phyloP scores from a whole-genome alignment of 768 basidiomycete genomes.

The Sarcodon aspratus region DNA sequence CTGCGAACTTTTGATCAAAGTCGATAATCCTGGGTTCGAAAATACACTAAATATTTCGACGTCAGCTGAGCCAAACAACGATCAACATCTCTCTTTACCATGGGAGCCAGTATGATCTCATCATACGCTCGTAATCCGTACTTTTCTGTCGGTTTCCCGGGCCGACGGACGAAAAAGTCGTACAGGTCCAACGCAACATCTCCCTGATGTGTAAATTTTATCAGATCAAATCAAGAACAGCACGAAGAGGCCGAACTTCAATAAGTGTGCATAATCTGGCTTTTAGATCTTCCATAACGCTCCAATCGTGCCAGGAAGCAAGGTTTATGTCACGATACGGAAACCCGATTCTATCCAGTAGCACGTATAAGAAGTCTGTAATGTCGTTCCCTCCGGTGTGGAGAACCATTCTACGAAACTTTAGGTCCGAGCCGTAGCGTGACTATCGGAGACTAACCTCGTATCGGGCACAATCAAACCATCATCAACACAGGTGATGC shows the following conservation, averaged over 20 bases:
- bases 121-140: conserved; percentile 89
- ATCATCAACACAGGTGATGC: conserved; percentile 90
- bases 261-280: conserved; percentile 71
- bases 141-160: conserved; percentile 70
- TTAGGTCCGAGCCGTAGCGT: background rate
- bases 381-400: conserved; percentile 93
- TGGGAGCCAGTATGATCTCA: conserved; percentile 88
- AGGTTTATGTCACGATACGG: conserved; percentile 83
- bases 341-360: conserved; percentile 72
- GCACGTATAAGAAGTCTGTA: conserved; percentile 75
- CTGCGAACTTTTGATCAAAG: conserved; percentile 64
- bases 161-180: conserved; percentile 78
- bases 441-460: conserved; percentile 34
- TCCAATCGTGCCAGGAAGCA: conserved; percentile 74
- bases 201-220: conserved; percentile 31
- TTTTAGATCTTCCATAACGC: conserved; percentile 87
- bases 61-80: background rate
- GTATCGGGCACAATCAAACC: conserved; percentile 83
- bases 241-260: conserved; percentile 46
- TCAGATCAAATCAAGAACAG: background rate
- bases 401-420: conserved; percentile 48
- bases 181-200: conserved; percentile 86
- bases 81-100: conserved; percentile 43
- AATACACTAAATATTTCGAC: conserved; percentile 44
- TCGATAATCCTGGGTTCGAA: conserved; percentile 93